A percentile compares a stretch with the other conserved stretches of the same genome.
These are phyloP conservation scores for Begonia fuchsioides DNA, from an alignment of 306 rosid genomes.

Conservation along the genomic window DNA sequence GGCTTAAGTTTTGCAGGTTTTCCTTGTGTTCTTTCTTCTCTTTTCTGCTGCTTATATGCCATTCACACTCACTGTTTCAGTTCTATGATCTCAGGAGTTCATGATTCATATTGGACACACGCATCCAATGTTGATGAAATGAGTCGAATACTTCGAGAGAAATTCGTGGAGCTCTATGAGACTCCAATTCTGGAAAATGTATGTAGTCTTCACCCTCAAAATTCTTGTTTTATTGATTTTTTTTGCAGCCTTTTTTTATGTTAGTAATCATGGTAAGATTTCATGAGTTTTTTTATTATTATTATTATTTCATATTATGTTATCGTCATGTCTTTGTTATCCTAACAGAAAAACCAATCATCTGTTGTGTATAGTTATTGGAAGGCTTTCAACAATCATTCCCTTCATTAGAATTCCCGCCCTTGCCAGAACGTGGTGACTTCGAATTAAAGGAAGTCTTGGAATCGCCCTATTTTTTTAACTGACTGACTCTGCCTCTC, in stretches of 20 bases:
- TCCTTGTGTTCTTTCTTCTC: conserved; percentile 9
- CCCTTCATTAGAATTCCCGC: conserved; percentile 52
- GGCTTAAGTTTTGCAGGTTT: conserved; percentile 84
- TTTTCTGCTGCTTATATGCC: not conserved
- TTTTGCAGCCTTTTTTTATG: no score
- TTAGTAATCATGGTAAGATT: no score
- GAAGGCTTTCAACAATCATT: conserved; percentile 60
- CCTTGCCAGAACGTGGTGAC: conserved; percentile 81
- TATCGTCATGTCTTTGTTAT: no score
- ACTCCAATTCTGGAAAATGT: conserved; percentile 76
- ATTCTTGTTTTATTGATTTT: not conserved
- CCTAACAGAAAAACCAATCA: no score
- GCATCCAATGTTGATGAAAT: conserved; percentile 82
- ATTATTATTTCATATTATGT: no score
- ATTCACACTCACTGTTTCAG: not conserved
- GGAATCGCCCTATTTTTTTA: conserved; percentile 83
- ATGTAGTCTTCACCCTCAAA: conserved; percentile 5
- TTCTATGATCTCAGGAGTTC: conserved; percentile 60
- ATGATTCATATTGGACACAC: conserved; percentile 96
- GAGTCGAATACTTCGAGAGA: conserved; percentile 66
- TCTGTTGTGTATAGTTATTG: conserved; percentile 41
- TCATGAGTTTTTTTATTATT: no score
- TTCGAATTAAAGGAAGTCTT: conserved; percentile 56
- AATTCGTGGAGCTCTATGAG: conserved; percentile 79
- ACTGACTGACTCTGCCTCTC: conserved; percentile 29